Base-by-base conservation (phyloP, 1,284 basidiomycete genomes). In the Erythrobasidium hasegawianum region DNA sequence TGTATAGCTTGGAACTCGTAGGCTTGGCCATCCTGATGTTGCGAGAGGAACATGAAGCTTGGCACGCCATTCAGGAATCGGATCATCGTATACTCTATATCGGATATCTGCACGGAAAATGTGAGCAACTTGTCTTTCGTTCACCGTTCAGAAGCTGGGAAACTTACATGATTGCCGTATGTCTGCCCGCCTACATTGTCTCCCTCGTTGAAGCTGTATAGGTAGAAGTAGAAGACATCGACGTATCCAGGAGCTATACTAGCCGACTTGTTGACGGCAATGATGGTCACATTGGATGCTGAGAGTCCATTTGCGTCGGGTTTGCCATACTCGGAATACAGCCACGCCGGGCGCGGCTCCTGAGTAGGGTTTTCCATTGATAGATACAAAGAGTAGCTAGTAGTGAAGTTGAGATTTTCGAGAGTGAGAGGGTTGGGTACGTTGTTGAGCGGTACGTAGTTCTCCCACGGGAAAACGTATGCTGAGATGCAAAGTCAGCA, bases 21-120 rank as follows among this genome's bases (percentile, higher is more conserved):
- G 27, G 69, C 68, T 10, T 64, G 57, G 20, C 70, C 70, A 27
- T 68, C 69, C 24, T 67, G 68, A 53, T 71, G 70, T 33, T 69
- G 68, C 11, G 70, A 71, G 2, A 71, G 43, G 50, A 71, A 71
- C 45, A 71, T 39, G 50, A 69, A 69, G 29, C 64, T 58, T 18
- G 70, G 70, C 11, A 59, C 50, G 13, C 67, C 68, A 39, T 61
- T 57, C 18, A 47, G 57, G 47, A 68, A 71, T 22, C 70, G 66
- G 16, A 71, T 61, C 70, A 71, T 69, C 50, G 69, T 50, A 57
- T 71, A 68, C 27, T 71, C 70, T 54, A 68, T 71, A 41, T 59
- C 50, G 57, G 50, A 60, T 16, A 54, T 49, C 59, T 59, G 33
- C 29, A 41, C 50, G 40, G n/a, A 20, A 13, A 13, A 20, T 0